Evolutionary conservation across 371 early-diverging fungal species (phyloP), one percentile per base, ranked within the genome.

Genomic region (Entomophthora muscae): DNA sequence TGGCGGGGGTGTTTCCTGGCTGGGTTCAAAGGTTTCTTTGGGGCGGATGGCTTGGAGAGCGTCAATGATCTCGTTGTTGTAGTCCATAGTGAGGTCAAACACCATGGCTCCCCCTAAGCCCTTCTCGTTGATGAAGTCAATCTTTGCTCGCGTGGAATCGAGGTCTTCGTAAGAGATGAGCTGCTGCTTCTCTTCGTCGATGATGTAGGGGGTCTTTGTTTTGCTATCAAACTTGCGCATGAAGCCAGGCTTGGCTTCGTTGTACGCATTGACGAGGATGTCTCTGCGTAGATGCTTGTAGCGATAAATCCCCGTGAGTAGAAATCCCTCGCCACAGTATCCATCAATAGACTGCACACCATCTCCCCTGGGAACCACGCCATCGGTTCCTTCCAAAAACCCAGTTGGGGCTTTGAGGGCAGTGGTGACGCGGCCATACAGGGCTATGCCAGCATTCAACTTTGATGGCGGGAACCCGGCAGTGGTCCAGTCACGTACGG

Each of bases 201-300:
- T 83, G 62, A 85, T 66, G 85, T 85, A 84, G 23, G 86, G 86
- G 0, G 85, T 84, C 68, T 78, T 67, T n/a, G 82, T 72, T 7
- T 67, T 68, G 17, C 72, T 63, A 58, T 85, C 86, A 82, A 81
- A 83, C 60, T 78, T 67, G 24, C 81, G 77, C 13, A 67, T 65
- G 79, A 78, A 83, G n/a, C 60, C 60, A 17, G 7, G 30, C 0
- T 64, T 77, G 1, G 84, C 70, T 22, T 69, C 69, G 5, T 42
- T 5, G 42, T 66, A 68, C 29, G 73, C 75, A 13, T 67, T 65
- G 22, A 66, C 56, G 17, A 84, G 54, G 0, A 81, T 63, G 3
- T 76, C 76, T 63, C 76, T 73, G 3, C 84, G 78, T 62, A 86
- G 52, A 66, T 81, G 79, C 61, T 72, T 70, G 80, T 81, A 86